A percentile compares a stretch with the other conserved stretches of the same genome.
Conservation (phyloP, 306 rosid genomes). For the Cicer chorassanicum region DNA sequence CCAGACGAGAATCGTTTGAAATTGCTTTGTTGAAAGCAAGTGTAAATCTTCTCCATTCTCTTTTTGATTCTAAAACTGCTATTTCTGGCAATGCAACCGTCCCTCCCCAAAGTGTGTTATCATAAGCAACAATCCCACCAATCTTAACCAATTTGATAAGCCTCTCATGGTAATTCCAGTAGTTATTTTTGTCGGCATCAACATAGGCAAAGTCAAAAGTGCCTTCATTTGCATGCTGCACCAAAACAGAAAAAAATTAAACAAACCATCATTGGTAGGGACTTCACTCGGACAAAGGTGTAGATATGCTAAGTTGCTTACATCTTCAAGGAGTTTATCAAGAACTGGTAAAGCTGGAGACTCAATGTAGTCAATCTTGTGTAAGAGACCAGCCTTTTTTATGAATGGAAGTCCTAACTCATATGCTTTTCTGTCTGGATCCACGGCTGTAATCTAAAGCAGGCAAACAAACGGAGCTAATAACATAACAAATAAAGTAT, state of each 20-base stretch:
- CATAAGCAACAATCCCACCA: conserved; percentile 58
- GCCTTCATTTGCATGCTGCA: conserved; percentile 57
- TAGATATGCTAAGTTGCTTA: conserved; percentile 35
- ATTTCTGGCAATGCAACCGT: conserved; percentile 54
- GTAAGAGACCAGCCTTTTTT: conserved; percentile 59
- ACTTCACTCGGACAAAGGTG: background rate
- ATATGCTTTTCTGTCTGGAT: conserved; percentile 49
- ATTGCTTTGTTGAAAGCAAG: conserved; percentile 56
- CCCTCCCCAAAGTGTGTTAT: conserved; percentile 70
- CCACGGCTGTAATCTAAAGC: conserved; percentile 55
- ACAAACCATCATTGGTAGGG: background rate
- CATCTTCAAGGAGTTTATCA: conserved; percentile 48
- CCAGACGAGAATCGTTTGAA: conserved; percentile 52
- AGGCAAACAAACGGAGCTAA: conserved; percentile 2
- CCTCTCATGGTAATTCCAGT: conserved; percentile 64
- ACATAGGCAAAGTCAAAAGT: conserved; percentile 63
- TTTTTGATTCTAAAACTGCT: conserved; percentile 36
- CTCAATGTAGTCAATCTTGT: conserved; percentile 59
- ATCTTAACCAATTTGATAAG: conserved; percentile 57
- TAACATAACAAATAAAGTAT: background rate
- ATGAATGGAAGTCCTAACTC: conserved; percentile 63
- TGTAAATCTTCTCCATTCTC: conserved; percentile 23
- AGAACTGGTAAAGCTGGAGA: conserved; percentile 52
- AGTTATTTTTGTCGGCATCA: conserved; percentile 63
- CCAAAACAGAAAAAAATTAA: background rate